Conservation (phyloP, 768 basidiomycete species). For the Termitomyces sp. region DNA sequence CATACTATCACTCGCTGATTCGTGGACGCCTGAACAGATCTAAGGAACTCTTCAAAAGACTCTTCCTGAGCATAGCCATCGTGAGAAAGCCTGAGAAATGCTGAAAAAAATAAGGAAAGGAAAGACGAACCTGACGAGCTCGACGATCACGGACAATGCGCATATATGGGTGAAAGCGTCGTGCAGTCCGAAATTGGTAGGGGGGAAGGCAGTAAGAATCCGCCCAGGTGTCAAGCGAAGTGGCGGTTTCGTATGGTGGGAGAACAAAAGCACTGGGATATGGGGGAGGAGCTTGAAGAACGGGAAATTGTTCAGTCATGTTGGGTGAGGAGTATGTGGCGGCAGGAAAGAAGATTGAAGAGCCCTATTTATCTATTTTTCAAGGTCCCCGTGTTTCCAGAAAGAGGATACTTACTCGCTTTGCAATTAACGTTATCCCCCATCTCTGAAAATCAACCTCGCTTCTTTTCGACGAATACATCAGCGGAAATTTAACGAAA, state of each 20-base stretch:
- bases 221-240: slow-evolving; percentile 1
- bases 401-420: background rate
- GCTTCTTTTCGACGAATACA: background rate
- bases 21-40: background rate
- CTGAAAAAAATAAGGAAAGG: background rate
- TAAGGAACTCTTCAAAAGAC: background rate
- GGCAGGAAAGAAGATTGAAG: background rate
- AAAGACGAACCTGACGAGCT: background rate
- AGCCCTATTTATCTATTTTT: background rate
- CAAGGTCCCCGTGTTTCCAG: background rate
- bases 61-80: background rate
- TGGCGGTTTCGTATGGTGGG: slow-evolving; percentile 7
- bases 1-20: background rate
- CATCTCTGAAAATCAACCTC: background rate
- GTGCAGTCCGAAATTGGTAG: slow-evolving; percentile 8
- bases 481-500: background rate
- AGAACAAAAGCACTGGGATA: background rate
- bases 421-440: background rate
- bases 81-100: background rate
- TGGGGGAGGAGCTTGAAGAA: background rate
- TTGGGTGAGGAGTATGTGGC: background rate
- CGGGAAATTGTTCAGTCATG: background rate
- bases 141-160: background rate
- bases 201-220: slow-evolving; percentile 13
- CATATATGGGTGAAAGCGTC: slow-evolving; percentile 12